Evolutionary conservation across 306 rosid genomes (phyloP), one percentile per base, ranked within the genome.

Genomic region (Crotalaria pallida): DNA sequence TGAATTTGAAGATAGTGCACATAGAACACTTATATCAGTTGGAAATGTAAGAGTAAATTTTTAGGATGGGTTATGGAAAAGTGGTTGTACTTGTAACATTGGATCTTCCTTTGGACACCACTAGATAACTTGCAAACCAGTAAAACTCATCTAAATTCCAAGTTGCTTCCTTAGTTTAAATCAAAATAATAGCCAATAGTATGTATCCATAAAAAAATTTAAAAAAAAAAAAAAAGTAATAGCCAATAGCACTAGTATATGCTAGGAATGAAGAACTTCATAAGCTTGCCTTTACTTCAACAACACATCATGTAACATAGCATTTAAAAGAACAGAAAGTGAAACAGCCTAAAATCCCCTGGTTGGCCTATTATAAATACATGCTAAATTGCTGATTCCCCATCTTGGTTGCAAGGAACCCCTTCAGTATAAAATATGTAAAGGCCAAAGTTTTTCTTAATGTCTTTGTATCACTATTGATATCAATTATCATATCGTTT

Each of bases 1-100:
- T 48, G 45, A 71, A 80, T 81, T 77, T 56, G 47, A 49, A 48
- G 38, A 65, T 55, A 50, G 58, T 38, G 67, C 40, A 58, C n/a
- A 23, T n/a, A n/a, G n/a, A n/a, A n/a, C n/a, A n/a, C 17, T 10
- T 40, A 63, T 38, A 53, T 63, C 24, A 77, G 51, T 31, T 43
- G 22, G 65, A 50, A 41, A 49, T 10, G 13, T 53, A 52, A 19
- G 23, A 47, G 58, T n/a, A 8, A 59, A 53, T 6, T 26, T 58
- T 27, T 18, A 43, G 69, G 49, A 70, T 26, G 34, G 31, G 17
- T 47, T 15, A 19, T 49, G 8, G 51, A 26, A 10, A 31, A 31
- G 26, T 31, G 64, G 22, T 48, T 47, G 68, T 65, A 73, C 16
- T 48, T 47, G 68, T 65, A 73, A 26, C 36, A 58, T 58, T 51